phyloP scores from a whole-genome alignment of 352 stramenopile genomes.

The Globisporangium camurandrum region DNA sequence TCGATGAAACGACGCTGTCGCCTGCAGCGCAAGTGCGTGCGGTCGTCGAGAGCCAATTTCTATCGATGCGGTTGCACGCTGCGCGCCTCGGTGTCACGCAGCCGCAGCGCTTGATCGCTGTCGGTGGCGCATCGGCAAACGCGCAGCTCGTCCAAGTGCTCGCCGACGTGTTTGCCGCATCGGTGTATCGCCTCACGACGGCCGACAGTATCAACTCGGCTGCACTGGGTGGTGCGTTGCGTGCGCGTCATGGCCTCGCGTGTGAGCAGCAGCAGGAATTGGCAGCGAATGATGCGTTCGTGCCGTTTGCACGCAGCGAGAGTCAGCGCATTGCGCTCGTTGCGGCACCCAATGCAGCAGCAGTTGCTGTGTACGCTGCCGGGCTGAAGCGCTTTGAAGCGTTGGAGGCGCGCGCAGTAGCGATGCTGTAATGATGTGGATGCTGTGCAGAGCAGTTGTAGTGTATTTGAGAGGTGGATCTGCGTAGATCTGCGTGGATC shows the following conservation, averaged over 20 bases:
- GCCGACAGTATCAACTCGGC: slow-evolving; percentile 39
- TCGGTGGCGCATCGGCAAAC: slow-evolving; percentile 54
- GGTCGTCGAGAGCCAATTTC: slow-evolving; percentile 59
- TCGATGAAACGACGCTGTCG: slow-evolving; percentile 12
- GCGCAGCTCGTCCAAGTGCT: slow-evolving; percentile 47
- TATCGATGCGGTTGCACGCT: slow-evolving; percentile 47
- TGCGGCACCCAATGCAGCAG: slow-evolving; percentile 18
- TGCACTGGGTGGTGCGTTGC: slow-evolving; percentile 42
- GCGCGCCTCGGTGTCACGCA: slow-evolving; percentile 45
- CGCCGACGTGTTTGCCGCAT: slow-evolving; percentile 48
- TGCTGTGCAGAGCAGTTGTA: background rate
- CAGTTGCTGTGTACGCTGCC: slow-evolving; percentile 24
- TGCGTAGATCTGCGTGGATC: no score
- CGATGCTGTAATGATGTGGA: slow-evolving; percentile 5
- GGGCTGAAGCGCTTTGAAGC: slow-evolving; percentile 26
- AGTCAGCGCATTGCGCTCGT: slow-evolving; percentile 35
- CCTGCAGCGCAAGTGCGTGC: slow-evolving; percentile 39
- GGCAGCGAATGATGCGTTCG: slow-evolving; percentile 9
- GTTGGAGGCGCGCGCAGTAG: slow-evolving; percentile 31
- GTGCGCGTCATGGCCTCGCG: slow-evolving; percentile 32
- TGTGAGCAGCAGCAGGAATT: slow-evolving; percentile 8
- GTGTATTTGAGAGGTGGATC: no score
- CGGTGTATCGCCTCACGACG: slow-evolving; percentile 34
- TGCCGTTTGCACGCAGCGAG: slow-evolving; percentile 26
- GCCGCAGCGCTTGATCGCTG: slow-evolving; percentile 47